Percentiles rank a stretch among this genome's conserved stretches.
Evolutionary conservation across 106 monocot species (phyloP).

Genomic region (Phalaenopsis aphrodite): DNA sequence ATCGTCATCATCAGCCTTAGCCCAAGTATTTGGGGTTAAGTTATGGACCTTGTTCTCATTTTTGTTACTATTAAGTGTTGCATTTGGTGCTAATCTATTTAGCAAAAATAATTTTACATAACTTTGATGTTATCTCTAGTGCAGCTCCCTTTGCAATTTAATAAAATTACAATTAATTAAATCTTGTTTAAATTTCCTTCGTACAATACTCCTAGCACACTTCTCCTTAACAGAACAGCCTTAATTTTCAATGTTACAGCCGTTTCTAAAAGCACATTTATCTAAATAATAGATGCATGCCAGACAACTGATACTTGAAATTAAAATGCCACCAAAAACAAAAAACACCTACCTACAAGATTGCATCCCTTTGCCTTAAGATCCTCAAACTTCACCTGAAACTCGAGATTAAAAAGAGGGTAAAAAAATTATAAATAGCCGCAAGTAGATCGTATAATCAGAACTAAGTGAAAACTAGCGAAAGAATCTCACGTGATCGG

Average conservation of each 20-base stretch:
- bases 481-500: conserved; percentile 44
- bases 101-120: background rate
- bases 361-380: conserved; percentile 82
- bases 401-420: background rate
- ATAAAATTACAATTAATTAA: background rate
- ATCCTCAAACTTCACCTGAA: conserved; percentile 87
- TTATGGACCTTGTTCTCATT: background rate
- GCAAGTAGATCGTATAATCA: too few species aligned
- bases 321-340: background rate
- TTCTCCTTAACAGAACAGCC: too few species aligned
- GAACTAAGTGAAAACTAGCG: too few species aligned
- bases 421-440: background rate
- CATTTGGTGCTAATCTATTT: background rate
- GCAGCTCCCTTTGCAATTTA: background rate
- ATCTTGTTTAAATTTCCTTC: background rate
- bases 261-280: too few species aligned
- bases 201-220: background rate
- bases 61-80: background rate
- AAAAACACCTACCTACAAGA: conserved; percentile 45
- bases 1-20: too few species aligned
- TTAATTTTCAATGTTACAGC: too few species aligned
- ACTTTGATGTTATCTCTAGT: background rate
- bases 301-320: too few species aligned
- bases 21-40: too few species aligned
- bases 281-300: too few species aligned